Conservation (phyloP, 163 green algal species). For the Chlamydomonas reinhardtii region DNA sequence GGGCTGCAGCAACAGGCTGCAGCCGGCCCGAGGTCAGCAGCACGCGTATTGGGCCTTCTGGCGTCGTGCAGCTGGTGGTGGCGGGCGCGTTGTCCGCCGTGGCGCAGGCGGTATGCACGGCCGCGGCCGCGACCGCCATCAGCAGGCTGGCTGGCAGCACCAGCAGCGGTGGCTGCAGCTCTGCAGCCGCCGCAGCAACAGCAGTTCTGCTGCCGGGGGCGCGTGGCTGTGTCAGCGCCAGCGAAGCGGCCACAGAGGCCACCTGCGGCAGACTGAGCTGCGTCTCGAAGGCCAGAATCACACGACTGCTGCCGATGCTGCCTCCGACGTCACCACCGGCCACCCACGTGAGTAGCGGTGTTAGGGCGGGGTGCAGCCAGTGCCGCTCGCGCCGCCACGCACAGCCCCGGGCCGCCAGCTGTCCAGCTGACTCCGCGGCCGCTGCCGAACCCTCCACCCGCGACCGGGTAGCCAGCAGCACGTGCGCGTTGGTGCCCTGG, state of each 20-base stretch:
- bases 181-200: too few species aligned
- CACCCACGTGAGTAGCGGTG: slow-evolving; percentile 28
- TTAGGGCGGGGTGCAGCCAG: slow-evolving; percentile 54
- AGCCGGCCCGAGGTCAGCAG: too few species aligned
- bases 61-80: too few species aligned
- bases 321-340: neutral
- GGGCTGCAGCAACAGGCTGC: too few species aligned
- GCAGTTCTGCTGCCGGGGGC: neutral
- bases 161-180: neutral
- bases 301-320: neutral
- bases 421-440: neutral
- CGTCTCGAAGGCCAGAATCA: slow-evolving; percentile 2
- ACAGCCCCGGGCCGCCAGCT: neutral
- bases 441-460: neutral
- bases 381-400: slow-evolving; percentile 25
- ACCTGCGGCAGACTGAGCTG: neutral
- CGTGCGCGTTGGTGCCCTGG: slow-evolving; percentile 86
- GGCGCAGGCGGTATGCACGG: too few species aligned
- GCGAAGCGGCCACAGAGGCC: neutral
- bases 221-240: neutral
- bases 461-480: slow-evolving; percentile 1
- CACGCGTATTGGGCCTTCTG: too few species aligned
- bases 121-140: too few species aligned
- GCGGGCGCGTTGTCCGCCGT: too few species aligned
- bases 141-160: too few species aligned